Percentiles rank a stretch among this genome's conserved stretches.
phyloP scores from a whole-genome alignment of 2,329 filamentous ascomycete genomes.

The Colletotrichum liaoningense region DNA sequence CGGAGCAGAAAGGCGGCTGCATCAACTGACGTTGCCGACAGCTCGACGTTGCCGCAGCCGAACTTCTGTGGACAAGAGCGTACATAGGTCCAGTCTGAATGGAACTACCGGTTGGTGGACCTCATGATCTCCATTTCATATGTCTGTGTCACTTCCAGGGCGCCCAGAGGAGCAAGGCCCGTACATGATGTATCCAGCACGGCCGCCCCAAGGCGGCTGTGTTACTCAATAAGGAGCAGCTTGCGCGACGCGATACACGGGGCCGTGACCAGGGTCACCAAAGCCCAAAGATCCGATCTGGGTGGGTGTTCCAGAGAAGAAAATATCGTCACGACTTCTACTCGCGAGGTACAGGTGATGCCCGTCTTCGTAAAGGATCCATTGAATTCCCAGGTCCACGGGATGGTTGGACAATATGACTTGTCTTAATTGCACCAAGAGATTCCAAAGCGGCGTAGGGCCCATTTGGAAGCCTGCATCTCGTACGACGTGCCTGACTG shows the following conservation, averaged over 20 bases:
- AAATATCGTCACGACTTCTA: slow-evolving; percentile 1
- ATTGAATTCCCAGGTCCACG: slow-evolving; percentile 30
- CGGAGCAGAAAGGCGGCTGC: slow-evolving; percentile 20
- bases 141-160: slow-evolving; percentile 28
- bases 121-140: slow-evolving; percentile 32
- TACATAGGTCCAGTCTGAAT: neutral
- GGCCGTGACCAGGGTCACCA: slow-evolving; percentile 30
- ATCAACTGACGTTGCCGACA: slow-evolving; percentile 31
- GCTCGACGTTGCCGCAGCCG: slow-evolving; percentile 7
- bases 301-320: slow-evolving; percentile 11
- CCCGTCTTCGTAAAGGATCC: slow-evolving; percentile 33
- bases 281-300: slow-evolving; percentile 30
- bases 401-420: slow-evolving; percentile 26
- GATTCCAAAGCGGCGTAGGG: slow-evolving; percentile 19
- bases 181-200: slow-evolving; percentile 21
- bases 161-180: slow-evolving; percentile 7
- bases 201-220: slow-evolving; percentile 25
- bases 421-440: slow-evolving; percentile 26
- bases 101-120: slow-evolving; percentile 29
- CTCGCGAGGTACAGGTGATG: slow-evolving; percentile 9
- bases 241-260: slow-evolving; percentile 34
- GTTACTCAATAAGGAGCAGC: slow-evolving; percentile 36
- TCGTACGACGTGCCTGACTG: slow-evolving; percentile 25
- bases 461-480: slow-evolving; percentile 31
- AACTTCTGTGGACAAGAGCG: neutral